These are phyloP conservation scores for Tetrapisispora namnaoensis DNA, from an alignment of 805 yeast species.

Conservation along the genomic window DNA sequence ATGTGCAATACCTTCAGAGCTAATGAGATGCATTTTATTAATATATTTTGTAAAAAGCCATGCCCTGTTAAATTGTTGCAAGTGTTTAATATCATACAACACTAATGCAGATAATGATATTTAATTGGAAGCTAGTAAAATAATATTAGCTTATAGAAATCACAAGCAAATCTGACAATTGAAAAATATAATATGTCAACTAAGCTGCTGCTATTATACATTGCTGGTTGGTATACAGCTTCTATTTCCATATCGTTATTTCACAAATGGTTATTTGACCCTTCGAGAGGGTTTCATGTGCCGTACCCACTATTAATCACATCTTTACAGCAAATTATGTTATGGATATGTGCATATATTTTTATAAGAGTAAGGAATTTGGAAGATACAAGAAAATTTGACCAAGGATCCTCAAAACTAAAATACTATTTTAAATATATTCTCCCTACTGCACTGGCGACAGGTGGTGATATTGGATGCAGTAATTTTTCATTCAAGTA, in stretches of 20 bases:
- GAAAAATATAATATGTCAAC: background rate
- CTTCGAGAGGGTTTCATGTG: slow-evolving; percentile 54
- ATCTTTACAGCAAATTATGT: slow-evolving; percentile 69
- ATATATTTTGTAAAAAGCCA: too few species aligned
- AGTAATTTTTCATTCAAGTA: slow-evolving; percentile 76
- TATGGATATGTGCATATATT: slow-evolving; percentile 41
- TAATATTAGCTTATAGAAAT: background rate
- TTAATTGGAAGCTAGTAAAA: too few species aligned
- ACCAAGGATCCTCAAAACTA: slow-evolving; percentile 13
- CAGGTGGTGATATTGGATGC: slow-evolving; percentile 89
- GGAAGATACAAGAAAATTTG: background rate
- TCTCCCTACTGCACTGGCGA: slow-evolving; percentile 77
- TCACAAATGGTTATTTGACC: slow-evolving; percentile 96
- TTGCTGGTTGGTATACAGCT: slow-evolving; percentile 57
- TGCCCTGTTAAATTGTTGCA: too few species aligned
- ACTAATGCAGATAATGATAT: too few species aligned
- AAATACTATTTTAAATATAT: slow-evolving; percentile 43
- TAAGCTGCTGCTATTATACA: slow-evolving; percentile 3
- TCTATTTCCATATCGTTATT: slow-evolving; percentile 66
- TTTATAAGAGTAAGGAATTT: slow-evolving; percentile 28
- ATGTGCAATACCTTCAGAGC: too few species aligned
- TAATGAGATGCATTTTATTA: too few species aligned
- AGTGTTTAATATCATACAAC: too few species aligned
- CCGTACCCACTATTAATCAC: slow-evolving; percentile 81
- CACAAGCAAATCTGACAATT: background rate